Evolutionary conservation across 2,329 filamentous ascomycete genomes (phyloP).

Genomic region (Botryotinia calthae): DNA sequence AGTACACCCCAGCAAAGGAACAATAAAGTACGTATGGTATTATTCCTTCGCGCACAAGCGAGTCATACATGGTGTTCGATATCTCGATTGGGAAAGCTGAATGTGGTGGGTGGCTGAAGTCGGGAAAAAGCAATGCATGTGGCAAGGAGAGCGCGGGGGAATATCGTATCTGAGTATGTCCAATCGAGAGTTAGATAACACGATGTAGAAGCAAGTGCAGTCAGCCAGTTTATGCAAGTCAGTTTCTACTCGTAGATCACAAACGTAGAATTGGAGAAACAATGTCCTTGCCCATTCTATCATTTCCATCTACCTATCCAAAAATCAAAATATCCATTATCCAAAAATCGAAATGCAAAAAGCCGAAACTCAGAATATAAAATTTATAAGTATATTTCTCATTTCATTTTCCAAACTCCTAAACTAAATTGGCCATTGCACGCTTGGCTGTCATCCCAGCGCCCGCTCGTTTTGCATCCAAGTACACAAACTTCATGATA

Average conservation of each 20-base stretch:
- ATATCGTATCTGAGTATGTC: neutral
- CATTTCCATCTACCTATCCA: neutral
- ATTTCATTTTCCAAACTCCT: neutral
- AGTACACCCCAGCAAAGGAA: neutral
- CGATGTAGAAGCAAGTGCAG: neutral
- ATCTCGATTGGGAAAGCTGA: neutral
- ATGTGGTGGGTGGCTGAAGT: neutral
- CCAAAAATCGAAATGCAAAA: neutral
- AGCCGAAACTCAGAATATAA: neutral
- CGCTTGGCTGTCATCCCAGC: neutral
- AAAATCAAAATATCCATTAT: neutral
- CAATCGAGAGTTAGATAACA: neutral
- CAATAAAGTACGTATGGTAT: neutral
- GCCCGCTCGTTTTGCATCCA: neutral
- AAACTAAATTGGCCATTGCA: neutral
- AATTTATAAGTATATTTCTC: neutral
- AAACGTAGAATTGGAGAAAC: neutral
- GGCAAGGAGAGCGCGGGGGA: neutral
- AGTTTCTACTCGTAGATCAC: neutral
- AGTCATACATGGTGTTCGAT: neutral
- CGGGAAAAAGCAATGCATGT: neutral
- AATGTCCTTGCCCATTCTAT: neutral
- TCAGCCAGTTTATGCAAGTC: neutral
- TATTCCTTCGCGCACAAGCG: neutral
- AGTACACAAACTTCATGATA: neutral